Conservation (phyloP, 2,329 filamentous ascomycete species). For the Colletotrichum sojae region DNA sequence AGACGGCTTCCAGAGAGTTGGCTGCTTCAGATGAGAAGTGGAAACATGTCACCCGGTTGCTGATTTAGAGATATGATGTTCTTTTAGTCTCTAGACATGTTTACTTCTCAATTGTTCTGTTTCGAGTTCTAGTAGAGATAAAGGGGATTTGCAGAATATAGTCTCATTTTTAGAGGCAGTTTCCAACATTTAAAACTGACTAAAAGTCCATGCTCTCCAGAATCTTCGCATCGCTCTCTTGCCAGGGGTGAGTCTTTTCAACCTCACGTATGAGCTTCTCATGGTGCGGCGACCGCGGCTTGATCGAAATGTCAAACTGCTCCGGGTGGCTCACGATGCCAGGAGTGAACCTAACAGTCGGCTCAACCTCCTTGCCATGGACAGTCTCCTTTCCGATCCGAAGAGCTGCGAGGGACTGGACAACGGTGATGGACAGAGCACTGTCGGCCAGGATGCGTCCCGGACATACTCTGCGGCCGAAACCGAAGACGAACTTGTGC, state of each 20-base stretch:
- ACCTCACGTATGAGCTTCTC: constrained; percentile 37
- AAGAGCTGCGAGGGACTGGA: constrained; percentile 62
- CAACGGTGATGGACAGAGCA: constrained; percentile 48
- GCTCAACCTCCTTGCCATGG: constrained; percentile 52
- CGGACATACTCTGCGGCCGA: constrained; percentile 43
- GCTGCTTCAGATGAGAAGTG: constrained; percentile 3
- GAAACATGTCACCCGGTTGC: neutral
- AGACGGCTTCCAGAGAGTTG: neutral
- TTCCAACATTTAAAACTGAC: neutral
- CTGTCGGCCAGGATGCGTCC: constrained; percentile 43
- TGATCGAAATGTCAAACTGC: constrained; percentile 29
- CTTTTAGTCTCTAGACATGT: neutral
- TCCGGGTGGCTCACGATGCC: constrained; percentile 38
- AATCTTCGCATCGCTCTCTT: constrained; percentile 31
- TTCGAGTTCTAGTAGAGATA: too few species aligned
- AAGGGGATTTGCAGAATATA: too few species aligned
- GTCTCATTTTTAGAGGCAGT: too few species aligned
- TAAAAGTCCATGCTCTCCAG: constrained; percentile 17
- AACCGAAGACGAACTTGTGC: constrained; percentile 40
- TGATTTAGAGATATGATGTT: neutral
- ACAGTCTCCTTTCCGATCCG: constrained; percentile 53
- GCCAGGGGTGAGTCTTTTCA: constrained; percentile 36
- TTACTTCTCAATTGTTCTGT: too few species aligned
- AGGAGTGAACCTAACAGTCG: constrained; percentile 18
- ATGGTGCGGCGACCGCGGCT: constrained; percentile 34